Conservation (phyloP, 2,329 filamentous ascomycete genomes). For the Metarhizium anisopliae region DNA sequence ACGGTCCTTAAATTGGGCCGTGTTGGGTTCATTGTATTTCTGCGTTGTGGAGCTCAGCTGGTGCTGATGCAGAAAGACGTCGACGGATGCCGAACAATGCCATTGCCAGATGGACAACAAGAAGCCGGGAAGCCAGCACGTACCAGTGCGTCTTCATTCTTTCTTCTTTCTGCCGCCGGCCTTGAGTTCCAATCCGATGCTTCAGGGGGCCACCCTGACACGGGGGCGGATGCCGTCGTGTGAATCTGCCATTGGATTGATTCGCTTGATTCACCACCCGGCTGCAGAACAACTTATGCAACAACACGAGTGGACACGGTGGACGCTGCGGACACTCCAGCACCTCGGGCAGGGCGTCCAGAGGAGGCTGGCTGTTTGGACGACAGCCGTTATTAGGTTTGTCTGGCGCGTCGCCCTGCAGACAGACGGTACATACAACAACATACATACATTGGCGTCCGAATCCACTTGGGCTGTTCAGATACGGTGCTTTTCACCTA, state of each 20-base stretch:
- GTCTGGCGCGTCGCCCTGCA: background rate
- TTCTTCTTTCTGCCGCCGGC: too few relatives aligned
- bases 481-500: background rate
- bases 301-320: background rate
- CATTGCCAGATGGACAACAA: too few relatives aligned
- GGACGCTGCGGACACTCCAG: background rate
- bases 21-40: background rate
- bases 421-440: background rate
- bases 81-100: too few relatives aligned
- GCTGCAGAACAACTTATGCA: background rate
- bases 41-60: background rate
- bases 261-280: background rate
- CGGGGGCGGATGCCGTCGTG: background rate
- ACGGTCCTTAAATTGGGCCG: background rate
- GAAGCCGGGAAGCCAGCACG: too few relatives aligned
- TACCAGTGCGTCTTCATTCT: too few relatives aligned
- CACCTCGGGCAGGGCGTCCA: background rate
- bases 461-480: background rate
- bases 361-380: background rate
- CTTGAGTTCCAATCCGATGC: too few relatives aligned
- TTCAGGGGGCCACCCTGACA: background rate
- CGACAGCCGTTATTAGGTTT: background rate
- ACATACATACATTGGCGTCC: background rate
- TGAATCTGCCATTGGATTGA: slow-evolving; percentile 1
- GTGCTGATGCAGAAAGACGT: background rate